Evolutionary conservation across 257 asterid genomes (phyloP).

Genomic region (Asclepias syriaca): DNA sequence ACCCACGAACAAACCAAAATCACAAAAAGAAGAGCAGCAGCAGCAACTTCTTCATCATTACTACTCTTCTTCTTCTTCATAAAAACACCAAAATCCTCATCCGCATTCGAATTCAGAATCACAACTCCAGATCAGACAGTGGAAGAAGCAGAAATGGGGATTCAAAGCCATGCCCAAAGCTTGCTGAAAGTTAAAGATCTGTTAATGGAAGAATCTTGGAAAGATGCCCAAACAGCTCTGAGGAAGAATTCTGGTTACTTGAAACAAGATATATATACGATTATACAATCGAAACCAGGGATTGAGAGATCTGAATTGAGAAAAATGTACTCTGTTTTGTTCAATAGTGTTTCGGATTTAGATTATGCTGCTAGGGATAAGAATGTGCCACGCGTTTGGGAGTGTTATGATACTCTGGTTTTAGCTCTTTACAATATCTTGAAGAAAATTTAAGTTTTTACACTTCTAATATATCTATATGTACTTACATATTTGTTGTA

Average conservation of each 20-base stretch:
- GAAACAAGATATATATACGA: conserved; percentile 66
- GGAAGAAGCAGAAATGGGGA: conserved; percentile 50
- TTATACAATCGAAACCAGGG: conserved; percentile 51
- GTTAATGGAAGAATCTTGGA: conserved; percentile 47
- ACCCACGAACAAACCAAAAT: not conserved
- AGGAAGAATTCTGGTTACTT: conserved; percentile 47
- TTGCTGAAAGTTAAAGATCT: conserved; percentile 42
- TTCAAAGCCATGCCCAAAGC: conserved; percentile 35
- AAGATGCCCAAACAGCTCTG: conserved; percentile 50
- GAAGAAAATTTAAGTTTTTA: conserved; percentile 22
- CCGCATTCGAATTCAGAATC: conserved; percentile 52
- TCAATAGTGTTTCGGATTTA: conserved; percentile 47
- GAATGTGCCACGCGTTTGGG: conserved; percentile 48
- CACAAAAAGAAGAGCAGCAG: conserved; percentile 29
- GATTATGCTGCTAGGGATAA: conserved; percentile 75
- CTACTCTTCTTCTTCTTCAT: conserved; percentile 7
- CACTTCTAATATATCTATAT: too few species aligned
- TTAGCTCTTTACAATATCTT: conserved; percentile 41
- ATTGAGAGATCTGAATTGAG: conserved; percentile 49
- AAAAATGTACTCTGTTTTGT: conserved; percentile 42
- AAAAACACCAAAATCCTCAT: conserved; percentile 8
- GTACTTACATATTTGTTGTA: too few species aligned
- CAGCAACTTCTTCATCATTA: conserved; percentile 10
- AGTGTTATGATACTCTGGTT: conserved; percentile 33
- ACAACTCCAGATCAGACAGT: conserved; percentile 63